These are phyloP conservation scores for Cucurbitaria berberidis DNA, from an alignment of 2,329 filamentous ascomycete species.

Conservation along the genomic window DNA sequence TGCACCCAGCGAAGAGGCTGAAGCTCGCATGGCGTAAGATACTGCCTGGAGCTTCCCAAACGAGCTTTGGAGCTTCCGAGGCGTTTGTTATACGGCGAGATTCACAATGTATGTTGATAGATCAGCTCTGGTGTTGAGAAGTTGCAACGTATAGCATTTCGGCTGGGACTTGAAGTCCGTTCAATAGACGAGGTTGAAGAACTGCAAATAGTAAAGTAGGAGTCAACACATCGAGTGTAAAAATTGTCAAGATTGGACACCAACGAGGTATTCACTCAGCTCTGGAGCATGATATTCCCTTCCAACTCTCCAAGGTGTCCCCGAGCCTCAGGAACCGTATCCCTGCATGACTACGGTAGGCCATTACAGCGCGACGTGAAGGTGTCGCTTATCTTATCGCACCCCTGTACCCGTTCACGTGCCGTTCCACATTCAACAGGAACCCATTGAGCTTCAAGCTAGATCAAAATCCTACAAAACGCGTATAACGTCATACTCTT, in stretches of 20 bases:
- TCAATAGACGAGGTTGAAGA: neutral
- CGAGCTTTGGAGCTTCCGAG: neutral
- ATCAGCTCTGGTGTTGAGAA: slow-evolving; percentile 38
- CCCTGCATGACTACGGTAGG: slow-evolving; percentile 7
- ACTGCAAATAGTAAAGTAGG: neutral
- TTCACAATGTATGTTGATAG: slow-evolving; percentile 5
- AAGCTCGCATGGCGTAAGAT: slow-evolving; percentile 34
- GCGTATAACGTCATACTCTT: neutral
- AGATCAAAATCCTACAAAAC: neutral
- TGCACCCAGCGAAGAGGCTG: slow-evolving; percentile 33
- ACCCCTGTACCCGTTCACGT: neutral
- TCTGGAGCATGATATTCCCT: neutral
- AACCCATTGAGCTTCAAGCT: neutral
- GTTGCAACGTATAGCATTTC: slow-evolving; percentile 50
- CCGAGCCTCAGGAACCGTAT: slow-evolving; percentile 12
- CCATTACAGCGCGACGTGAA: neutral
- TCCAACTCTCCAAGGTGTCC: slow-evolving; percentile 5
- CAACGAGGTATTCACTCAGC: neutral
- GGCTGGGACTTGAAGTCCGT: neutral
- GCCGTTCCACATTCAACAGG: too few species aligned
- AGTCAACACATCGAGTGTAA: neutral
- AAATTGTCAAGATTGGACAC: neutral
- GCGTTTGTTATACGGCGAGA: neutral
- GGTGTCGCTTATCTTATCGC: slow-evolving; percentile 7
- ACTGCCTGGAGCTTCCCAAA: slow-evolving; percentile 12